These are phyloP conservation scores for Coemansia sp. DNA, from an alignment of 192 early-diverging fungal species.

Conservation along the genomic window DNA sequence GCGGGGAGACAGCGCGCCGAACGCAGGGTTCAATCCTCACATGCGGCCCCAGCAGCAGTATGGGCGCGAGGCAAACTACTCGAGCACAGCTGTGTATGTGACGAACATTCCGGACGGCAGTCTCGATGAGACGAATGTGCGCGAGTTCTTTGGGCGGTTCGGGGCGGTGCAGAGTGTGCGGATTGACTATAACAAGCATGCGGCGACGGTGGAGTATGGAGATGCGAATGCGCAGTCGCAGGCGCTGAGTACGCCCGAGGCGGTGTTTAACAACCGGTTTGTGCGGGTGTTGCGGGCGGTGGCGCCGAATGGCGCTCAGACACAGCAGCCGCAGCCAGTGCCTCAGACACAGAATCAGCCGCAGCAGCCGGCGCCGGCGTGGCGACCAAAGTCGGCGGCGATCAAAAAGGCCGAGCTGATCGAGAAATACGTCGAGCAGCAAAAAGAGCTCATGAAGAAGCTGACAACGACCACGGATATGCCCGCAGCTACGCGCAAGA, in stretches of 20 bases:
- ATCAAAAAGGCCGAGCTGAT: conserved; percentile 52
- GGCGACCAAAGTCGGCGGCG: conserved; percentile 45
- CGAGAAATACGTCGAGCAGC: conserved; percentile 50
- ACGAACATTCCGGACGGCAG: conserved; percentile 37
- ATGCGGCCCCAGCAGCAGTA: conserved; percentile 5
- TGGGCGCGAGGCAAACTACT: conserved; percentile 7
- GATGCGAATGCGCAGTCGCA: conserved; percentile 20
- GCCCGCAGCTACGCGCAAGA: conserved; percentile 45
- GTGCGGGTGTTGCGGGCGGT: conserved; percentile 32
- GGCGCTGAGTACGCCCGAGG: conserved; percentile 40
- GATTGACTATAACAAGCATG: conserved; percentile 29
- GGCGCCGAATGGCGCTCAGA: not conserved
- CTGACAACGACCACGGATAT: conserved; percentile 43
- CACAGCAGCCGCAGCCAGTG: not conserved
- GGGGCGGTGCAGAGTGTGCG: conserved; percentile 23
- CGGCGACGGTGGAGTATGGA: conserved; percentile 23
- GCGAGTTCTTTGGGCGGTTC: conserved; percentile 36
- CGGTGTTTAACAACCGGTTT: conserved; percentile 50
- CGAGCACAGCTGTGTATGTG: conserved; percentile 34
- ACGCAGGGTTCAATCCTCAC: not conserved
- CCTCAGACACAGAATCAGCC: conserved; percentile 1
- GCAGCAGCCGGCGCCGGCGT: conserved; percentile 12
- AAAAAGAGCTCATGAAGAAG: conserved; percentile 49
- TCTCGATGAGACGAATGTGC: conserved; percentile 20
- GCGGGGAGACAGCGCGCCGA: conserved; percentile 11